These are phyloP conservation scores for Urtica urens DNA, from an alignment of 306 rosid genomes.

Conservation along the genomic window DNA sequence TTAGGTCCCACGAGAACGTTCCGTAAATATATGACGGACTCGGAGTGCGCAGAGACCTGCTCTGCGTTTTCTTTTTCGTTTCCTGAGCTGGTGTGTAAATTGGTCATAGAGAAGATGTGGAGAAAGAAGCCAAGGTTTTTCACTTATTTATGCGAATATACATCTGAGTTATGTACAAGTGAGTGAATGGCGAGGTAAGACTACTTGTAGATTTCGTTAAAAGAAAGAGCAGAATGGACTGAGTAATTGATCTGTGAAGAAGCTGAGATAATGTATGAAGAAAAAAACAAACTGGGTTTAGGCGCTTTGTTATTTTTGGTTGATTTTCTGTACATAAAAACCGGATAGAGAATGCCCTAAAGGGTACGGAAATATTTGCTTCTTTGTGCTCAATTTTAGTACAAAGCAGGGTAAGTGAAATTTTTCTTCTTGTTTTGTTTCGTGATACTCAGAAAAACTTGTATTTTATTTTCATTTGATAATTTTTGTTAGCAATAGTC, in stretches of 20 bases:
- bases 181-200: slow-evolving; percentile 14
- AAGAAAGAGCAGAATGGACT: slow-evolving; percentile 5
- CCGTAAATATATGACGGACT: slow-evolving; percentile 25
- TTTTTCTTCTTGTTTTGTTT: slow-evolving; percentile 13
- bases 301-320: slow-evolving; percentile 6
- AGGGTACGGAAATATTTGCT: slow-evolving; percentile 32
- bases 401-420: slow-evolving; percentile 8
- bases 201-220: background rate
- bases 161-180: no score
- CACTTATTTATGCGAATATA: background rate
- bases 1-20: background rate
- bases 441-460: slow-evolving; percentile 7
- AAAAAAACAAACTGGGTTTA: no score
- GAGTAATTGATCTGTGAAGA: slow-evolving; percentile 17
- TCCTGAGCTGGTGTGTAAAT: slow-evolving; percentile 28
- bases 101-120: slow-evolving; percentile 31
- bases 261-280: slow-evolving; percentile 11
- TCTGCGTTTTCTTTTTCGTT: slow-evolving; percentile 16
- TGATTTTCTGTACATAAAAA: slow-evolving; percentile 48
- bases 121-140: slow-evolving; percentile 16
- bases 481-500: no score
- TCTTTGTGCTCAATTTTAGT: slow-evolving; percentile 21
- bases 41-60: slow-evolving; percentile 12
- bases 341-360: slow-evolving; percentile 32
- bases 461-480: slow-evolving; percentile 16